Conservation (phyloP, 805 yeast species). For the Nakazawaea populi region DNA sequence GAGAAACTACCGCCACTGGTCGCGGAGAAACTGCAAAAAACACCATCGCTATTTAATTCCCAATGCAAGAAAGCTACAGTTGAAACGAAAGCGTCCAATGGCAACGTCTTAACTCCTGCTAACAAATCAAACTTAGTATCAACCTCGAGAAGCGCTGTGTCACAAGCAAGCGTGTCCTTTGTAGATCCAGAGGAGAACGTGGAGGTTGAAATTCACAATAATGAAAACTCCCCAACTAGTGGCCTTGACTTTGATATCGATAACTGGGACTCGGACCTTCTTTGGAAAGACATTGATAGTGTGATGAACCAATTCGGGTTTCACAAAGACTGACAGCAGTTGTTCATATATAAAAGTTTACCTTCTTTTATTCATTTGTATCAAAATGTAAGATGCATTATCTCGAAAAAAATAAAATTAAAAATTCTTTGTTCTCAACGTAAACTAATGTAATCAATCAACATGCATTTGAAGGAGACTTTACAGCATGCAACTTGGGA, state of each 20-base stretch:
- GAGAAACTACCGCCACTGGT: neutral
- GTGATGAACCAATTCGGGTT: slow-evolving; percentile 93
- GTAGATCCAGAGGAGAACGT: neutral
- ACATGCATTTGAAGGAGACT: slow-evolving; percentile 30
- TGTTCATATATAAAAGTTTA: neutral
- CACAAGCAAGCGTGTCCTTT: slow-evolving; percentile 1
- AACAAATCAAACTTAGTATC: slow-evolving; percentile 4
- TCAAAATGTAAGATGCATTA: too few relatives aligned
- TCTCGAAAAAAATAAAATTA: neutral
- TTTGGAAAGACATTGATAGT: slow-evolving; percentile 80
- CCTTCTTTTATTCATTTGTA: neutral
- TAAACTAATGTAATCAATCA: neutral
- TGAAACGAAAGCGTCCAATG: neutral
- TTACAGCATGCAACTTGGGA: slow-evolving; percentile 40
- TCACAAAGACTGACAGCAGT: slow-evolving; percentile 26
- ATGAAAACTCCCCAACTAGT: slow-evolving; percentile 5
- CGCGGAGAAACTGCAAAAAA: neutral
- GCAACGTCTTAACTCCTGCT: slow-evolving; percentile 7
- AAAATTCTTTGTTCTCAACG: neutral
- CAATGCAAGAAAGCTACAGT: neutral
- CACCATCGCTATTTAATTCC: slow-evolving; percentile 5
- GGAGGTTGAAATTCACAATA: neutral
- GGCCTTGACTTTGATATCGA: slow-evolving; percentile 13
- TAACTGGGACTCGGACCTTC: slow-evolving; percentile 41
- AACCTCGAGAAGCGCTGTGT: neutral